Evolutionary conservation across 768 basidiomycete species (phyloP), one percentile per base, ranked within the genome.

Genomic region (Boletus edulis): DNA sequence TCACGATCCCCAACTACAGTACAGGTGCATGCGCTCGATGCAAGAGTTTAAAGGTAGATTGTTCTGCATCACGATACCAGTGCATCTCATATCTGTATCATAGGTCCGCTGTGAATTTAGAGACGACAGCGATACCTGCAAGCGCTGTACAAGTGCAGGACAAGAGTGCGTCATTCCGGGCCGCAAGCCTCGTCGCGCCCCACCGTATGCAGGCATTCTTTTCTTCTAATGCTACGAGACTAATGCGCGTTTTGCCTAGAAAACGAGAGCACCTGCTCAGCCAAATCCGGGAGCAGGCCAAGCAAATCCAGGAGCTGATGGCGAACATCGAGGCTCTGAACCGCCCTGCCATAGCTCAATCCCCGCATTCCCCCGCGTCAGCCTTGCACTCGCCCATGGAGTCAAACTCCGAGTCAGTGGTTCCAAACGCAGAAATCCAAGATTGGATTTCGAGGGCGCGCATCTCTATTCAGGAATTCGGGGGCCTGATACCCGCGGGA

Each of bases 91-190:
- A 1, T 38, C 9, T 49, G 3, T 63, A 27, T 40, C 73, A 57
- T 77, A 89, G 77, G 89, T 91, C 54, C 84, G 80, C 60, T 92
- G 89, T 67, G 89, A 90, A 69, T 87, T 89, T 70, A 82, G 76
- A 66, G 81, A 80, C 14, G 85, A 87, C 47, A 81, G 78, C 14
- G 87, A 91, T 62, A 82, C 83, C 3, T 92, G 89, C 70, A 89
- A 82, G 65, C 84, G 89, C 12, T 92, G 89, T 63, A 69, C 80
- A 51, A 81, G 82, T 56, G 86, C 85, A 11, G 81, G 81, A 7
- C 84, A 88, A 52, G 86, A 89, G 49, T 92, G 89, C 60, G 72
- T 85, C 40, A 89, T 87, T 47, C 89, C 89, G n/a, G 89, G 89
- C n/a, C 79, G 87, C 57, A 91, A 89, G 71, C 87, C 88, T 64